Evolutionary conservation across 192 early-diverging fungal genomes (phyloP).

Genomic region (Coemansia sp.): DNA sequence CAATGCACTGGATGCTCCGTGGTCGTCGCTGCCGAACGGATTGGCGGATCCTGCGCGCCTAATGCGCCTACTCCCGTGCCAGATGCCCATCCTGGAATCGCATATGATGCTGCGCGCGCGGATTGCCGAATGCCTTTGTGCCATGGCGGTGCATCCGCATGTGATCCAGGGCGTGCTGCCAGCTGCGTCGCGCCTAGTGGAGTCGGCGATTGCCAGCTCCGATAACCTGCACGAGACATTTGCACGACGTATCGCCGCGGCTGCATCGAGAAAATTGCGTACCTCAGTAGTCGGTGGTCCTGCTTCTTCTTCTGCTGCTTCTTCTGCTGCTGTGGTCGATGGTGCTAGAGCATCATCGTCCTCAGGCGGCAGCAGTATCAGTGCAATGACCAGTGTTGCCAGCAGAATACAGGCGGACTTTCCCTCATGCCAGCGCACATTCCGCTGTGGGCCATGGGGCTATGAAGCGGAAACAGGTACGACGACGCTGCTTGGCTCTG

Average conservation of each 20-base stretch:
- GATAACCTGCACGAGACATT: slow-evolving; percentile 29
- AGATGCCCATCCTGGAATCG: slow-evolving; percentile 14
- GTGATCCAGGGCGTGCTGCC: slow-evolving; percentile 10
- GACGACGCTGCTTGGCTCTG: slow-evolving; percentile 34
- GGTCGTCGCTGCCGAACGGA: slow-evolving; percentile 1
- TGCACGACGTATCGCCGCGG: slow-evolving; percentile 15
- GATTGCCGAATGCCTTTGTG: slow-evolving; percentile 25
- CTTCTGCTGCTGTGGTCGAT: not conserved
- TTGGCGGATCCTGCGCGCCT: not conserved
- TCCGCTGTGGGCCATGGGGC: slow-evolving; percentile 37
- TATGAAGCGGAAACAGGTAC: slow-evolving; percentile 47
- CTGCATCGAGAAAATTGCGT: not conserved
- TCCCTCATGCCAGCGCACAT: slow-evolving; percentile 15
- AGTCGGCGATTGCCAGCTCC: slow-evolving; percentile 22
- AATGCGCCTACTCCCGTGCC: slow-evolving; percentile 12
- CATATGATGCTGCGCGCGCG: slow-evolving; percentile 35
- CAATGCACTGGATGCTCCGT: slow-evolving; percentile 48
- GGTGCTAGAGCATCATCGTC: slow-evolving; percentile 1
- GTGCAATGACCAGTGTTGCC: not conserved
- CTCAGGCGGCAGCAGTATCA: not conserved
- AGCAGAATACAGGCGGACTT: not conserved
- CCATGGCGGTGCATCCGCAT: not conserved
- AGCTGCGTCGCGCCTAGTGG: slow-evolving; percentile 27
- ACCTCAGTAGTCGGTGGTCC: not conserved
- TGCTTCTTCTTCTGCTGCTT: too few relatives aligned